Evolutionary conservation across 2,329 filamentous ascomycete genomes (phyloP).

Genomic region (Xenoacremonium recifei): DNA sequence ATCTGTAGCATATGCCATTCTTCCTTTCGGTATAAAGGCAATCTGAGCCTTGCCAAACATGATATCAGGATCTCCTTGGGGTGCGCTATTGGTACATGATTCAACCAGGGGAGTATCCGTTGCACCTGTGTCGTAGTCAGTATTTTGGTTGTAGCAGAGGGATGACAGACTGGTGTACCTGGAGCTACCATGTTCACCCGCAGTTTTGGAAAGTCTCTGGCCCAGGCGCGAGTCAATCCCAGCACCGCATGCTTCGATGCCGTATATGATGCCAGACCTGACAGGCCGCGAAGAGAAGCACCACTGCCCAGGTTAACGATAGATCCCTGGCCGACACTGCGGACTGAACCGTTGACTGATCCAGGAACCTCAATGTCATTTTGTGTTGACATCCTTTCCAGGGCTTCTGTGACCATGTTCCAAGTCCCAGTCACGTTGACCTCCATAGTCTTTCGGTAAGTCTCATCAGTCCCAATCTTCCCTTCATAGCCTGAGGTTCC

Average conservation of each 20-base stretch:
- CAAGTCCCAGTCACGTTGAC: conserved; percentile 1
- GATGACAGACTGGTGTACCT: neutral
- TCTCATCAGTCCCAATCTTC: conserved; percentile 7
- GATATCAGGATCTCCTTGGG: neutral
- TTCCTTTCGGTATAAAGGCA: neutral
- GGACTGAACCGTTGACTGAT: neutral
- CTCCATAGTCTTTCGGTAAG: conserved; percentile 1
- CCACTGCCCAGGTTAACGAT: neutral
- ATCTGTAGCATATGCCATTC: conserved; percentile 2
- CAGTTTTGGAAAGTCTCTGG: neutral
- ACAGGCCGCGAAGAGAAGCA: conserved; percentile 1
- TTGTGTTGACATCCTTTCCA: neutral
- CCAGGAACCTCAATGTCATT: neutral
- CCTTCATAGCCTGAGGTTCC: conserved; percentile 8
- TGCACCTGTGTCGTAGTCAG: neutral
- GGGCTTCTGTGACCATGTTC: neutral
- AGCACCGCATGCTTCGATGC: conserved; percentile 1
- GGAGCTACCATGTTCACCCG: neutral
- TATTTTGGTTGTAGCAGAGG: neutral
- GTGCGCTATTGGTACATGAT: neutral
- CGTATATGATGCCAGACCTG: neutral
- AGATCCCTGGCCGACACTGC: conserved; percentile 1
- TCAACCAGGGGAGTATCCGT: conserved; percentile 1
- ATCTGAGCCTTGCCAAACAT: neutral
- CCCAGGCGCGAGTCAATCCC: neutral